These are phyloP conservation scores for Penicillium roqueforti DNA, from an alignment of 495 filamentous ascomycete species.

Conservation along the genomic window DNA sequence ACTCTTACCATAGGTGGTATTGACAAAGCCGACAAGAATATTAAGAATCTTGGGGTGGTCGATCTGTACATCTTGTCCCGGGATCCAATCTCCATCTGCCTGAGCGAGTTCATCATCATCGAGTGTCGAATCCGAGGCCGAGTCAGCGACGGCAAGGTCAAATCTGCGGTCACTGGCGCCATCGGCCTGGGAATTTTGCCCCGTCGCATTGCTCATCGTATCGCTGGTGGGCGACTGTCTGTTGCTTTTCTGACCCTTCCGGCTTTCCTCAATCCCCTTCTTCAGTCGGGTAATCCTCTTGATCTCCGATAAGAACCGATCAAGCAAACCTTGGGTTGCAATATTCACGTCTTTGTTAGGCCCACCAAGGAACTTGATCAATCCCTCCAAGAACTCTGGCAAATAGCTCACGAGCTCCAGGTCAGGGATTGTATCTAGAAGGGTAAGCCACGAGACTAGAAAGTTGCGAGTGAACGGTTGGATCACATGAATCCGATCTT, in stretches of 20 bases:
- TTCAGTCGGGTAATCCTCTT: slow-evolving; percentile 90
- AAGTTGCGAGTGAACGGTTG: slow-evolving; percentile 95
- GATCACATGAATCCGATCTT: slow-evolving; percentile 87
- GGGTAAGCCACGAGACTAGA: slow-evolving; percentile 90
- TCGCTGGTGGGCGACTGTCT: slow-evolving; percentile 65
- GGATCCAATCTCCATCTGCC: slow-evolving; percentile 87
- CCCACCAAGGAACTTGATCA: slow-evolving; percentile 90
- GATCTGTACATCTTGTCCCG: slow-evolving; percentile 93
- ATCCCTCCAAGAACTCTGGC: slow-evolving; percentile 84
- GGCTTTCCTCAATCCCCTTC: slow-evolving; percentile 85
- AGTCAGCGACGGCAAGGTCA: slow-evolving; percentile 51
- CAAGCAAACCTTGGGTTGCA: slow-evolving; percentile 83
- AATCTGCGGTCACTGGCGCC: slow-evolving; percentile 36
- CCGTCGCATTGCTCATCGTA: slow-evolving; percentile 52
- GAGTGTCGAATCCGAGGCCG: slow-evolving; percentile 53
- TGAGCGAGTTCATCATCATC: slow-evolving; percentile 64
- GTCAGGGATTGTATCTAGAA: slow-evolving; percentile 95
- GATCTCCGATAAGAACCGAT: slow-evolving; percentile 89
- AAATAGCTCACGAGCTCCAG: slow-evolving; percentile 90
- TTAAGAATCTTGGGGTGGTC: slow-evolving; percentile 89
- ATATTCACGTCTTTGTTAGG: slow-evolving; percentile 89
- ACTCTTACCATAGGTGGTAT: slow-evolving; percentile 69
- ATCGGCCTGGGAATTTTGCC: slow-evolving; percentile 33
- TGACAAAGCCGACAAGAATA: slow-evolving; percentile 85
- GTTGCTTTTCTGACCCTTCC: slow-evolving; percentile 62